Evolutionary conservation across 768 basidiomycete genomes (phyloP).

Genomic region (Trametes villosa): DNA sequence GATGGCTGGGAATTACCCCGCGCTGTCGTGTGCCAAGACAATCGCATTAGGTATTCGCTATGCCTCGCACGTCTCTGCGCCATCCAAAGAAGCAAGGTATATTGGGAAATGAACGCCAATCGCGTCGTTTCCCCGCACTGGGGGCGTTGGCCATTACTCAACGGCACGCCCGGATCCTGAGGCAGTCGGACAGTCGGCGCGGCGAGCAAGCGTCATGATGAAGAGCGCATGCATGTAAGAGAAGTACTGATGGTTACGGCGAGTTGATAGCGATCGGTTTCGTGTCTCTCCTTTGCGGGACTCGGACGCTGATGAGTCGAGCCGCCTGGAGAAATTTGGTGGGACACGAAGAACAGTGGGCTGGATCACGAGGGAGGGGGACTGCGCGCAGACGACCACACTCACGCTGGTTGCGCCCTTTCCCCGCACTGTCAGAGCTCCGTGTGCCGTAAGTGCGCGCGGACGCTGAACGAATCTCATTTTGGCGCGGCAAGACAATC

Average conservation of each 20-base stretch:
- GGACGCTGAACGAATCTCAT: not conserved
- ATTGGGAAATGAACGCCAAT: too few relatives aligned
- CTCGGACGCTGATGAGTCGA: not conserved
- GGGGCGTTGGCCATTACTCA: not conserved
- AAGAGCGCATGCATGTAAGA: conserved; percentile 2
- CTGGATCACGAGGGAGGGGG: not conserved
- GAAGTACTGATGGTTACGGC: not conserved
- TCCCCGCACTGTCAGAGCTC: conserved; percentile 3
- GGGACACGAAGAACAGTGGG: not conserved
- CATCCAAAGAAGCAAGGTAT: too few relatives aligned
- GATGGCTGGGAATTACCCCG: too few relatives aligned
- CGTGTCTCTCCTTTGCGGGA: conserved; percentile 5
- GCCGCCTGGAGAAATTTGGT: not conserved
- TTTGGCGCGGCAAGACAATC: not conserved
- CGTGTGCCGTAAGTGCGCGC: conserved; percentile 8
- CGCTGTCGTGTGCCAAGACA: too few relatives aligned
- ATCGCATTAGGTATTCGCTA: too few relatives aligned
- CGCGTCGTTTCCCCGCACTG: not conserved
- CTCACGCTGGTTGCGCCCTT: not conserved
- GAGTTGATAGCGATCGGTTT: not conserved
- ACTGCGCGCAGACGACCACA: not conserved
- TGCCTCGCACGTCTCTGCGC: too few relatives aligned
- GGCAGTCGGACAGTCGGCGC: not conserved
- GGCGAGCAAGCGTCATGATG: not conserved
- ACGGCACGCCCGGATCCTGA: not conserved